Percentiles rank a stretch among this genome's conserved stretches.
These are phyloP conservation scores for Hypoxylon fuscum DNA, from an alignment of 495 filamentous ascomycete species.

Conservation along the genomic window DNA sequence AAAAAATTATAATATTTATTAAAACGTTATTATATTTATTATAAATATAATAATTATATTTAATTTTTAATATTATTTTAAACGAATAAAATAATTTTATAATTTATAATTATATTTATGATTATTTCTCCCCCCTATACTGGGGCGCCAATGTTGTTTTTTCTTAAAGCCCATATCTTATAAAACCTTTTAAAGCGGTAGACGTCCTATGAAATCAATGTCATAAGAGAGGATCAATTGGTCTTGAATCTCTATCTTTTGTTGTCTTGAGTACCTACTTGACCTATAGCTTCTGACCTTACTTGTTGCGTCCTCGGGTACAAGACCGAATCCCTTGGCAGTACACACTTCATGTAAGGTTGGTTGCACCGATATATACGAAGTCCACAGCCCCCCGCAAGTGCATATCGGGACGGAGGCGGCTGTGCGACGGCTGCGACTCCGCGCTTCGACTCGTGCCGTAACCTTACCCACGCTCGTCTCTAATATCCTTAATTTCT, in stretches of 20 bases:
- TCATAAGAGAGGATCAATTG: not conserved
- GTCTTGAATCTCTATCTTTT: not conserved
- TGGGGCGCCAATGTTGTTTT: no score
- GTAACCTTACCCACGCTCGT: not conserved
- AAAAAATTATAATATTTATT: no score
- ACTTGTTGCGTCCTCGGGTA: not conserved
- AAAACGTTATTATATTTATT: no score
- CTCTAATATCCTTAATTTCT: not conserved
- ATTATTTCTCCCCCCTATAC: no score
- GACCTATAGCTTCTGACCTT: not conserved
- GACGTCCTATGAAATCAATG: no score
- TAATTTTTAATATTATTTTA: no score
- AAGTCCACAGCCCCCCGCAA: slow-evolving; percentile 12
- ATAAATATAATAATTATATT: no score
- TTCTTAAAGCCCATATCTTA: no score
- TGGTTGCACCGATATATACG: not conserved
- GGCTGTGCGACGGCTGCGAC: slow-evolving; percentile 28
- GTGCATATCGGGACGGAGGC: slow-evolving; percentile 23
- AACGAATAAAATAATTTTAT: no score
- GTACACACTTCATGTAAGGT: not conserved
- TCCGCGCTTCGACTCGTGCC: slow-evolving; percentile 15
- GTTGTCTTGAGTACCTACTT: not conserved
- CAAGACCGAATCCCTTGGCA: no score
- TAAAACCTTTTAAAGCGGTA: not conserved
- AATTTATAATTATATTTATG: no score